Conservation (phyloP, 495 filamentous ascomycete genomes). For the Aspergillus incahuasiensis region DNA sequence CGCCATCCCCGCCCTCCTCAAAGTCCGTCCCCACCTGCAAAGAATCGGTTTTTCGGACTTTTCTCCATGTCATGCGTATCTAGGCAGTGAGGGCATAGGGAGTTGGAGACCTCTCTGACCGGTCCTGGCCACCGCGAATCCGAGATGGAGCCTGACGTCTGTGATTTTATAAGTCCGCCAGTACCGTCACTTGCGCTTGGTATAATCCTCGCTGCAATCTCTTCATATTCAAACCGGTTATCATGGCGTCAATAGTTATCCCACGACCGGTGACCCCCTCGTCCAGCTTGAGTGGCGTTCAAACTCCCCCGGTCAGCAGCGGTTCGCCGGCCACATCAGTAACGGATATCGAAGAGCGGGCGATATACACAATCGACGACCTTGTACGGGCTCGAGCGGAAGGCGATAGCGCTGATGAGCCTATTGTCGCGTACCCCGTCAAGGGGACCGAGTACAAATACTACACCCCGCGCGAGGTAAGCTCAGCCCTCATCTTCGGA, state of each 20-base stretch:
- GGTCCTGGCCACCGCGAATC: not conserved
- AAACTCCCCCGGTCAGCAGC: not conserved
- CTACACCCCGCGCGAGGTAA: slow-evolving; percentile 30
- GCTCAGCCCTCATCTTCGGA: too few relatives aligned
- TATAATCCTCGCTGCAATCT: not conserved
- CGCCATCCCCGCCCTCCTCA: too few relatives aligned
- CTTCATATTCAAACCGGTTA: not conserved
- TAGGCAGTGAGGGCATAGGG: not conserved
- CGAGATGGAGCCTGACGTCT: slow-evolving; percentile 1
- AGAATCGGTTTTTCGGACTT: not conserved
- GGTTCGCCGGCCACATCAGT: slow-evolving; percentile 10
- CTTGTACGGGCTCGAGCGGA: slow-evolving; percentile 24
- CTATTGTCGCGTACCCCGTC: slow-evolving; percentile 29
- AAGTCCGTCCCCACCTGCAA: not conserved
- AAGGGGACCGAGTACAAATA: slow-evolving; percentile 30
- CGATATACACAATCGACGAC: slow-evolving; percentile 25
- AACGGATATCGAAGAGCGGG: slow-evolving; percentile 8
- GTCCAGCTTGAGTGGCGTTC: not conserved
- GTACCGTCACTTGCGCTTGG: not conserved
- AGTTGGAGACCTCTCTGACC: not conserved
- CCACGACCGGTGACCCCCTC: not conserved
- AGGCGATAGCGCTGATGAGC: slow-evolving; percentile 20
- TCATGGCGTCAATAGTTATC: slow-evolving; percentile 5
- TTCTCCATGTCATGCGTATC: not conserved
- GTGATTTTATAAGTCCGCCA: not conserved